Evolutionary conservation across 176 grass and related monocot genomes (phyloP).

Genomic region (Cymbopogon citratus): DNA sequence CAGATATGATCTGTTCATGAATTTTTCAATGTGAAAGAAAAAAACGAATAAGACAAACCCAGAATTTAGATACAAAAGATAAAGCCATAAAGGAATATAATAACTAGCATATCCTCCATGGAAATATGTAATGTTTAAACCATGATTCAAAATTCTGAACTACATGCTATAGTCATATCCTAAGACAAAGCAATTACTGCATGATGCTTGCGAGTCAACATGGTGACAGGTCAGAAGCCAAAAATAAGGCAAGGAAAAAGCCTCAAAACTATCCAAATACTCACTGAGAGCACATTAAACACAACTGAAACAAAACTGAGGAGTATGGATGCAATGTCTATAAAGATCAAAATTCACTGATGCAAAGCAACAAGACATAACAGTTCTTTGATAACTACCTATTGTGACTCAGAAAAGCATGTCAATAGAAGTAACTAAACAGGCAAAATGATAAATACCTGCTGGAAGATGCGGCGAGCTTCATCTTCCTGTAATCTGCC

Average conservation of each 20-base stretch:
- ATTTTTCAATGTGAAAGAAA: not conserved
- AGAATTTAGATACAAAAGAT: not conserved
- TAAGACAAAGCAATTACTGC: conserved; percentile 8
- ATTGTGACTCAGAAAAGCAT: not conserved
- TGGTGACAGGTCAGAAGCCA: not conserved
- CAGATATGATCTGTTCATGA: conserved; percentile 81
- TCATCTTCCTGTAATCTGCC: conserved; percentile 81
- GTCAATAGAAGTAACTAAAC: not conserved
- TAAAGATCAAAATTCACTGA: not conserved
- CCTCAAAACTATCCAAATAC: not conserved
- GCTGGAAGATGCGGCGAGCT: conserved; percentile 86
- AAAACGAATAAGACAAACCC: conserved; percentile 16
- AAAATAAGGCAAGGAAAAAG: not conserved
- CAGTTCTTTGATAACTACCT: not conserved
- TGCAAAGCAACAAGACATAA: conserved; percentile 8
- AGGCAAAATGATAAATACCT: conserved; percentile 35
- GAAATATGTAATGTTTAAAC: not conserved
- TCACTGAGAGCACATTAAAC: not conserved
- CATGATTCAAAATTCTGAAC: not conserved
- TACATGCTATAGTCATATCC: not conserved
- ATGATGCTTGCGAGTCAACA: not conserved
- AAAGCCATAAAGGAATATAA: not conserved
- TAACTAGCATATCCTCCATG: not conserved
- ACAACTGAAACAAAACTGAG: not conserved
- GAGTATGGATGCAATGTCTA: not conserved